Evolutionary conservation across 768 basidiomycete species (phyloP).

Genomic region (Erythrobasidium yunnanense): DNA sequence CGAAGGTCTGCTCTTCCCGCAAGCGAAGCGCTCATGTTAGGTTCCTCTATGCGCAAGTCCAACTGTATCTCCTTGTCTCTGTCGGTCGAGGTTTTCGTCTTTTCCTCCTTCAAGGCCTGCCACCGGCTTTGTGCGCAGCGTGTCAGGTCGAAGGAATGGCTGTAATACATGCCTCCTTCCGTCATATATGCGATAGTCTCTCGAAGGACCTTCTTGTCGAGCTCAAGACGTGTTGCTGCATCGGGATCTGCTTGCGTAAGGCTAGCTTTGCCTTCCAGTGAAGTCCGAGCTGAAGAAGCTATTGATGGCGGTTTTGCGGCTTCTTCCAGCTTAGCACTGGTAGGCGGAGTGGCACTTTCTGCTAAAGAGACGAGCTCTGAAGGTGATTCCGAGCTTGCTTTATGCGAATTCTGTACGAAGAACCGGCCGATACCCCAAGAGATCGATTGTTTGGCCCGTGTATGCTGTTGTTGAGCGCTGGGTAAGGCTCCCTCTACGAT

Average conservation of each 20-base stretch:
- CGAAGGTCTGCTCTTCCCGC: constrained; percentile 82
- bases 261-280: background rate
- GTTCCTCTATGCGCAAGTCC: constrained; percentile 50
- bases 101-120: constrained; percentile 18
- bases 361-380: too few relatives aligned
- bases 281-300: background rate
- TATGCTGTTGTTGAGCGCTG: too few relatives aligned
- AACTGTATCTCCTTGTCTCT: background rate
- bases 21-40: constrained; percentile 64
- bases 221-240: too few relatives aligned
- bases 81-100: background rate
- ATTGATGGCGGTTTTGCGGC: background rate
- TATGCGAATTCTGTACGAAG: too few relatives aligned
- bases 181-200: constrained; percentile 1
- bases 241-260: too few relatives aligned
- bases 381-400: too few relatives aligned
- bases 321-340: background rate
- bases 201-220: constrained; percentile 36
- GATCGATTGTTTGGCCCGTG: too few relatives aligned
- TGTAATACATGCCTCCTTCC: background rate
- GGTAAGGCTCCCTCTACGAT: too few relatives aligned
- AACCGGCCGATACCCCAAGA: too few relatives aligned
- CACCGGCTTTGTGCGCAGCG: background rate
- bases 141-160: constrained; percentile 24
- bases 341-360: too few relatives aligned